Percentiles rank a stretch among this genome's conserved stretches.
Evolutionary conservation across 169 alveolate species (phyloP).

Genomic region (Perkinsus marinus): DNA sequence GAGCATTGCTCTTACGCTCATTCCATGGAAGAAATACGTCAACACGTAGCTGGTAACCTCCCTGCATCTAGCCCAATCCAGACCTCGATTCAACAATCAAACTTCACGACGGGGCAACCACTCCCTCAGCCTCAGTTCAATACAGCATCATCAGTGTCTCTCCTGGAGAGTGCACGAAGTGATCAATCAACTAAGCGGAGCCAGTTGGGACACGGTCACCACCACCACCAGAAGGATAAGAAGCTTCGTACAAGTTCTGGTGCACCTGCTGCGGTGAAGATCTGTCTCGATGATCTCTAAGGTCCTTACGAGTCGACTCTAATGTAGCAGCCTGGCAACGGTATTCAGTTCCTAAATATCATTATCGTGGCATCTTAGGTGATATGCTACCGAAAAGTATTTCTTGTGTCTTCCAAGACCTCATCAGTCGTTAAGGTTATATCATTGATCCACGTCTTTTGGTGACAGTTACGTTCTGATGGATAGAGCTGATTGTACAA

Average conservation of each 20-base stretch:
- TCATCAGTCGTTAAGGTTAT: neutral
- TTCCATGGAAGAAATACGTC: neutral
- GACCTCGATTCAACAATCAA: neutral
- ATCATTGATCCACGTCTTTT: neutral
- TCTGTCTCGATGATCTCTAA: neutral
- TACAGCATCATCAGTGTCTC: neutral
- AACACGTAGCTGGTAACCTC: neutral
- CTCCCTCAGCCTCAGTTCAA: neutral
- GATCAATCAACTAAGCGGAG: neutral
- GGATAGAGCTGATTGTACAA: neutral
- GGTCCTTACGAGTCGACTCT: neutral
- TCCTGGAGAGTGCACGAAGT: neutral
- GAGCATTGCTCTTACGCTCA: neutral
- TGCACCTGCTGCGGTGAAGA: neutral
- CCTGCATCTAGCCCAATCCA: neutral
- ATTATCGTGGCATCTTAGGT: neutral
- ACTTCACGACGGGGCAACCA: neutral
- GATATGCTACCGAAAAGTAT: neutral
- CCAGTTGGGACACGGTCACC: neutral
- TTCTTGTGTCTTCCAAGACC: too few species aligned
- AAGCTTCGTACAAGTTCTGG: neutral
- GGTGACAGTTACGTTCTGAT: neutral
- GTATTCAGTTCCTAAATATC: neutral
- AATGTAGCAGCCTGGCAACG: neutral
- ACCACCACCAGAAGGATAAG: neutral